phyloP scores from a whole-genome alignment of 768 basidiomycete genomes.

The Termitomyces heimii region DNA sequence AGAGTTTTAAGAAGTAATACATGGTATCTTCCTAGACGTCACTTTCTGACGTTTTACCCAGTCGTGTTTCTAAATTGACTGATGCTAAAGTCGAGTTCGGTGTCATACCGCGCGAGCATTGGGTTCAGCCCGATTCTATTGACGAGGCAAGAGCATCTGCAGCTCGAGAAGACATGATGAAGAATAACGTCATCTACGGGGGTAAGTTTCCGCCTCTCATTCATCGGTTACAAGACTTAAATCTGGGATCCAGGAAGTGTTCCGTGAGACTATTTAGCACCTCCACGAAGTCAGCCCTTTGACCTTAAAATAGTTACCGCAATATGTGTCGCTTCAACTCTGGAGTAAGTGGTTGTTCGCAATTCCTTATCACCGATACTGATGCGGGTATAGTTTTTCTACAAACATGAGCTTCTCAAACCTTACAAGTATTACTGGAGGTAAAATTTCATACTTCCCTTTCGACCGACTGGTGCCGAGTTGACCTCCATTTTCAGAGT shows the following conservation, averaged over 20 bases:
- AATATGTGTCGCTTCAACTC: slow-evolving; percentile 99
- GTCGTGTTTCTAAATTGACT: slow-evolving; percentile 54
- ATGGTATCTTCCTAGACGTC: background rate
- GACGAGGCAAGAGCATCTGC: slow-evolving; percentile 66
- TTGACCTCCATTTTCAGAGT: slow-evolving; percentile 24
- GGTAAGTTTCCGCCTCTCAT: slow-evolving; percentile 29
- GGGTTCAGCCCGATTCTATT: slow-evolving; percentile 79
- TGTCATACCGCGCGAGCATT: slow-evolving; percentile 70
- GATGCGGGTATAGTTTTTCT: slow-evolving; percentile 63
- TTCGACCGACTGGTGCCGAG: background rate
- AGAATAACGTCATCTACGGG: slow-evolving; percentile 62
- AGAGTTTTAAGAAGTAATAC: slow-evolving; percentile 59
- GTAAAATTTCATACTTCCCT: slow-evolving; percentile 16
- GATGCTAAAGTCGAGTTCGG: slow-evolving; percentile 65
- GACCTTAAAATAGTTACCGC: slow-evolving; percentile 49
- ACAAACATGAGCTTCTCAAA: slow-evolving; percentile 72
- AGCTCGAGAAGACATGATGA: slow-evolving; percentile 64
- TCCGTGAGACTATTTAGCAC: slow-evolving; percentile 42
- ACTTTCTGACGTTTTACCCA: slow-evolving; percentile 17
- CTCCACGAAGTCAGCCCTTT: background rate
- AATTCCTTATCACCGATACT: background rate
- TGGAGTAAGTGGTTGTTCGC: slow-evolving; percentile 52
- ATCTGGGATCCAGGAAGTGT: slow-evolving; percentile 54
- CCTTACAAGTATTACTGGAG: slow-evolving; percentile 86
- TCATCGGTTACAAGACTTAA: background rate